Base-by-base conservation (phyloP, 2,329 filamentous ascomycete species). In the Fusarium temperatum region DNA sequence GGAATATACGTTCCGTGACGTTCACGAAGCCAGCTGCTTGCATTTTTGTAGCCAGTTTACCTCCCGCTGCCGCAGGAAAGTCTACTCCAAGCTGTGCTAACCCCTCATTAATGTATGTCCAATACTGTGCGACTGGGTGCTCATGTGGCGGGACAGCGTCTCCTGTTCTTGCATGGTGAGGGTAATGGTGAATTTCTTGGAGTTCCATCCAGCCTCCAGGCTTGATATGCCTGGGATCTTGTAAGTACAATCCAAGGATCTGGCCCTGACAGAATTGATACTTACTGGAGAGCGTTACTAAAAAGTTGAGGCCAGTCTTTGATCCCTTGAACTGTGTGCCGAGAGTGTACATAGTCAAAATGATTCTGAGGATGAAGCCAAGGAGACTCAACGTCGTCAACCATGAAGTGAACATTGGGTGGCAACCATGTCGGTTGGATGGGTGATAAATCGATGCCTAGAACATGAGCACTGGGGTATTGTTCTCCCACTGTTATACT, bases 301-400 rank as follows among this genome's bases (percentile, higher is more conserved):
- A 90, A 84, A 2, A 90, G 78, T 20, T 77, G 82, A 5, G 83
- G 83, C 88, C 89, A 91, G 75, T 90, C 84, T 55, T 84, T 86
- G 66, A 91, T 87, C 5, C 86, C 87, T 83, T 87, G 85, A 20
- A 88, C 86, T 3, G 88, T 87, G 63, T 89, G 86, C 7, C 90
- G 84, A n/a, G 87, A 85, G 76, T 91, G 89, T 39, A 91, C 85
- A 66, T 89, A 90, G 77, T 91, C 89, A 62, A 90, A 91, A 58
- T 87, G 84, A 67, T 89, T 85, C 8, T 79, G 76, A 10, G 86
- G 85, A 68, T 89, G 85, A 22, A 89, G 78, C 89, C 89, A 91
- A 9, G 84, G 83, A 63, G 84, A 85, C 78, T 91, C 89, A 32
- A 87, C 84, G 70, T 91, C 89, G 66, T 91, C 89, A 17, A 90